Percentiles rank a stretch among this genome's conserved stretches.
Evolutionary conservation across 2,329 filamentous ascomycete genomes (phyloP).

Genomic region (Ceratocystis ficicola): DNA sequence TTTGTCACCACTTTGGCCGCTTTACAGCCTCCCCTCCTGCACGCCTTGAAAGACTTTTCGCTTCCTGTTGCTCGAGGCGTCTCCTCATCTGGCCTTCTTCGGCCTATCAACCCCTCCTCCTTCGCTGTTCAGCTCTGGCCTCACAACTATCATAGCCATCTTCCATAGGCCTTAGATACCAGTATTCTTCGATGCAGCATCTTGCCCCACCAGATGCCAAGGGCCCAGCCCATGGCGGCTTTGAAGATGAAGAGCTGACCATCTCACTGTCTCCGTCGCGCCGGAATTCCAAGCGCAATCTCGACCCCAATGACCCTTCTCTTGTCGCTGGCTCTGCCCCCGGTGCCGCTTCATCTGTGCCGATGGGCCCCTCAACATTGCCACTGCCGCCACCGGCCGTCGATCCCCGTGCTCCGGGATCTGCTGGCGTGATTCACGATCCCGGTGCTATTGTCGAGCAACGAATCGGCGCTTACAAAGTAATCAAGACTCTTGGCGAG

Average conservation of each 20-base stretch:
- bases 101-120: neutral
- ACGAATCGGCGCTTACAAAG: conserved; percentile 82
- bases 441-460: conserved; percentile 43
- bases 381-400: conserved; percentile 21
- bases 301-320: conserved; percentile 16
- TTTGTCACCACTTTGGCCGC: neutral
- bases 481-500: conserved; percentile 83
- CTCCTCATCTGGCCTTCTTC: neutral
- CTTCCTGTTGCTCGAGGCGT: neutral
- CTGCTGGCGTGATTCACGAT: conserved; percentile 37
- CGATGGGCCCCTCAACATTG: neutral
- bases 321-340: conserved; percentile 23
- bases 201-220: conserved; percentile 17
- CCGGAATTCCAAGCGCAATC: conserved; percentile 20
- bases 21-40: neutral
- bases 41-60: neutral
- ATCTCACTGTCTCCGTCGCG: conserved; percentile 58
- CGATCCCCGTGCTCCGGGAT: conserved; percentile 25
- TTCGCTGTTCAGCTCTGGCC: neutral
- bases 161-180: neutral
- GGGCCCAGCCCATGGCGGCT: conserved; percentile 30
- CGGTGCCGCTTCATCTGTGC: conserved; percentile 9
- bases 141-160: neutral
- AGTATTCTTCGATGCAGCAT: conserved; percentile 15
- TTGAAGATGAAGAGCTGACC: conserved; percentile 73